Base-by-base conservation (phyloP, 2,329 filamentous ascomycete genomes). In the Ceratocystis diversiconidia region DNA sequence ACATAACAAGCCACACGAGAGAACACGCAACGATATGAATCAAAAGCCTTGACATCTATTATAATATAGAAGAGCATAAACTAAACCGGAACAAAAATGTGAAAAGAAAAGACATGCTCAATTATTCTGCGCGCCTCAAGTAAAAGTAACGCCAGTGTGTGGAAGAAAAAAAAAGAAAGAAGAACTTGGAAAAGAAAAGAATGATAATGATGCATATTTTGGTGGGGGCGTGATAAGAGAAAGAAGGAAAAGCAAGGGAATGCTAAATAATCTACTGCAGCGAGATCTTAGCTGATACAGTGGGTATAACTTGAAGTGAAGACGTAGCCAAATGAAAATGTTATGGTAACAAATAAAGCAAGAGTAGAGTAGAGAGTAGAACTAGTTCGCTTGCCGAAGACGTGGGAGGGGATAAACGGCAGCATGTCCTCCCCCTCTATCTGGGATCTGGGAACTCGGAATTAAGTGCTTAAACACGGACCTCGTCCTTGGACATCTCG, bases 401-500 rank as follows among this genome's bases (percentile, higher is more conserved):
- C 44, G 1, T 12, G 44, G 4, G 10, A 17, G n/a, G 44, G n/a
- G 17, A 48, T 3, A 10, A 10, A 36, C 32, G 12, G 7, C 32
- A 36, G 32, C 8, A 36, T 10, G 32, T 36, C 32, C 32, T 36
- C 32, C 8, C 32, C 44, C 44, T 41, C 28, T 30, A 61, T 36
- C 36, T 41, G 12, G 30, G 22, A 32, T 61, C 22, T n/a, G 36
- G 36, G 30, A 19, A 15, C 12, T n/a, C n/a, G 19, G 59, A 61
- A 15, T 17, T 12, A n/a, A 25, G 19, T 12, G 63, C 36, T 65
- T 65, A 67, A 19, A 65, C 66, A 19, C 62, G 48, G 36, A 59
- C 32, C 66, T 67, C 65, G 36, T 67, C 66, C 62, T 65, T 59
- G 43, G 63, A 65, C 46, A 62, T 59, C 59, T 67, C 65, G 30